Conservation (phyloP, 1,284 basidiomycete genomes). For the Ceratobasidium sp. region DNA sequence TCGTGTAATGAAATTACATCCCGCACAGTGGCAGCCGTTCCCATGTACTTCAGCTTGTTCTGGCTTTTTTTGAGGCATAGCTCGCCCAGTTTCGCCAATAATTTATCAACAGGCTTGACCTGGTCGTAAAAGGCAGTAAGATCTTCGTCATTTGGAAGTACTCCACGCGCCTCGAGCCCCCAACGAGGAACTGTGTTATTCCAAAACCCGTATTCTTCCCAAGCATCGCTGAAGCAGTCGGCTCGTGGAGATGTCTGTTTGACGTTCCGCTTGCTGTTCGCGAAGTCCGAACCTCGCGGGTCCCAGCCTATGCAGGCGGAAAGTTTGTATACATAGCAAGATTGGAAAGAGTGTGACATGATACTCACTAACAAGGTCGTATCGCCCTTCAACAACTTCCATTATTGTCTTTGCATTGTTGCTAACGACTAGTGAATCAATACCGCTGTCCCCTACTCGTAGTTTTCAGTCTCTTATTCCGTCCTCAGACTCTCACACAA, state of each 20-base stretch:
- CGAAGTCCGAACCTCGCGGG: not conserved
- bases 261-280: not conserved
- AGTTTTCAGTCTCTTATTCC: too few species aligned
- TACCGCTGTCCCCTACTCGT: not conserved
- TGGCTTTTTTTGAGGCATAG: not conserved
- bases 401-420: not conserved
- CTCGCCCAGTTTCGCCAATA: slow-evolving; percentile 14
- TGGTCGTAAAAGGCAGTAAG: slow-evolving; percentile 20
- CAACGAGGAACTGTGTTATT: slow-evolving; percentile 3
- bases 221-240: slow-evolving; percentile 10
- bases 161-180: slow-evolving; percentile 21
- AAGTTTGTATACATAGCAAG: too few species aligned
- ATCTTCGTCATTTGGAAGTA: slow-evolving; percentile 10
- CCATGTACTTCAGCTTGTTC: not conserved
- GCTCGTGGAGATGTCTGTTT: not conserved
- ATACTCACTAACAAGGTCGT: slow-evolving; percentile 39
- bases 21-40: slow-evolving; percentile 16
- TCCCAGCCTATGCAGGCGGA: slow-evolving; percentile 45
- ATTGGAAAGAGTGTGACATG: not conserved
- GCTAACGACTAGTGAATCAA: not conserved
- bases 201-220: slow-evolving; percentile 29
- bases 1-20: slow-evolving; percentile 45
- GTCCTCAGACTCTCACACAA: not conserved
- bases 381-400: slow-evolving; percentile 1
- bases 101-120: slow-evolving; percentile 21